Evolutionary conservation across 352 stramenopile genomes (phyloP), one percentile per base, ranked within the genome.

Genomic region (Aphanomyces invadans): DNA sequence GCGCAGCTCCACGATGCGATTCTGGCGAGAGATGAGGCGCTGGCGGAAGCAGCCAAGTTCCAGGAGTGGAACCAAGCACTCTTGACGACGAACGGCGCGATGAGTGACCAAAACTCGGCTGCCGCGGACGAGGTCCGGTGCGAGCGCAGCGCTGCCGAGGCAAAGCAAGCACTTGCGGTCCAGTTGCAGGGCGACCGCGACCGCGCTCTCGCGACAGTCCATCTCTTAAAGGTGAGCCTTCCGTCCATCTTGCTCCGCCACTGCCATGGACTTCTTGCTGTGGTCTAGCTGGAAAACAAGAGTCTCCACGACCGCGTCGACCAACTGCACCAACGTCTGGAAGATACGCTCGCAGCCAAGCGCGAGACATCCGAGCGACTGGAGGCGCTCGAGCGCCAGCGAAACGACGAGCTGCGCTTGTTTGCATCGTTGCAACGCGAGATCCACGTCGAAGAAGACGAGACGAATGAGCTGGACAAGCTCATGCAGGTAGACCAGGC

Each of bases 311-410:
- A 73, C 3, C 75, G 88, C 32, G 70, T 74, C 1, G 79, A 89
- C 4, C 78, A 88, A 52, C 69, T 90, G 19, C 82, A 89, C 52
- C 62, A 70, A 19, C 71, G 75, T 11, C 72, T 89, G 7, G 75
- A 63, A 42, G 48, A 39, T 1, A 31, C 60, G 7, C 60, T 59
- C 23, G 10, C 12, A 2, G 60, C 60, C 29, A 67, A 67, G 42
- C 60, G 60, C 11, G 39, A 32, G 0, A 21, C 46, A 3, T 28
- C 56, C 33, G 25, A 17, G 5, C 26, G 54, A 59, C 15, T 67
- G 3, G 44, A 28, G 9, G 60, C 45, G 15, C 31, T 67, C 19
- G 60, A 67, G 49, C 2, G 17, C 2, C n/a, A 39, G 21, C 60
- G 60, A 3, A 12, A 25, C 0, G 60, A 67, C 9, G 60, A 67